Base-by-base conservation (phyloP, 768 basidiomycete genomes). In the Imleria badia region DNA sequence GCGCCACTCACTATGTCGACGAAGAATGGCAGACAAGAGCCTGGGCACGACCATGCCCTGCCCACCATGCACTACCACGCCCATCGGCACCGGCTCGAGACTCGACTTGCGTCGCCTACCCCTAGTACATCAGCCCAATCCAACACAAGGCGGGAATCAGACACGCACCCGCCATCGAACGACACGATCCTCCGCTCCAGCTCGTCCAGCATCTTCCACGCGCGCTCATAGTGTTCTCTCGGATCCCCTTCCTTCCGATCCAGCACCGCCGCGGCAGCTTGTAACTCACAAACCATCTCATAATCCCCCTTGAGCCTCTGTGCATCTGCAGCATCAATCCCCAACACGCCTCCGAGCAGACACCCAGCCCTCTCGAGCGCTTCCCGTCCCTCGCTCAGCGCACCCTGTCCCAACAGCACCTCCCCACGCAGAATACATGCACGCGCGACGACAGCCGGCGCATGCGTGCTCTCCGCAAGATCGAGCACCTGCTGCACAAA, bases 401-500 rank as follows among this genome's bases (percentile, higher is more conserved):
- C 74, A 2, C 84, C 82, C 58, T 88, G 77, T 44, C 84, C 78
- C 6, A 93, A 68, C 43, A 86, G 77, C 3, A 96, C 75, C 58
- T 94, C 90, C 4, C 81, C 88, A 48, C 83, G 81, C 60, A 80
- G 76, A 0, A 85, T 77, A 29, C 87, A 70, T 0, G 91, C 89
- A 10, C 88, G 81, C 20, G 85, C 81, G 8, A 79, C 68, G 63
- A 90, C 72, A 0, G 83, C 78, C 15, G 87, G 83, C 0, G 87
- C 81, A 55, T 85, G 85, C 12, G 93, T 67, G 7, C 86, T 77
- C 44, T 78, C 73, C 0, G 92, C 90, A 1, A 98, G 73, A 19
- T 85, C 83, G n/a, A 79, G 74, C 1, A 89, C 89, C 65, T 93
- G 87, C 38, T 86, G 77, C 0, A 87, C 78, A 66, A 94, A 96